Evolutionary conservation across 2,329 filamentous ascomycete genomes (phyloP).

Genomic region (Capronia coronata): DNA sequence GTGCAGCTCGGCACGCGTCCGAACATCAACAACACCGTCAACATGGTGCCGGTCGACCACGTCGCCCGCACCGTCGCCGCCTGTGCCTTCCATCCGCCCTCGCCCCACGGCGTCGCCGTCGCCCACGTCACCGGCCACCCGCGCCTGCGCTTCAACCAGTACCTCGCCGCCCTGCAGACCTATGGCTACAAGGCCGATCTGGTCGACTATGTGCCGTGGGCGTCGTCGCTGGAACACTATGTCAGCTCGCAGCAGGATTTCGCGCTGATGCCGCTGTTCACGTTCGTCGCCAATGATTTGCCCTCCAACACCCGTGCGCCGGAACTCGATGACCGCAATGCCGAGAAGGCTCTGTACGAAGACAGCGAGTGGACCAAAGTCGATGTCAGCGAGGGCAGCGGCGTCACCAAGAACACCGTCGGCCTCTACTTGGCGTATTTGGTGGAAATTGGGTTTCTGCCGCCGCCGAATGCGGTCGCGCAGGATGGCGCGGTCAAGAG

Average conservation of each 20-base stretch:
- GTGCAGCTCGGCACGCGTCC: conserved; percentile 70
- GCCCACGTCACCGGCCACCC: conserved; percentile 76
- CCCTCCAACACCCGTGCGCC: conserved; percentile 63
- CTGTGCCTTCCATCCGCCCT: conserved; percentile 56
- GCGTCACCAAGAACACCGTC: conserved; percentile 55
- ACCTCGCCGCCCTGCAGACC: conserved; percentile 60
- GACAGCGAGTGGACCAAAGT: conserved; percentile 56
- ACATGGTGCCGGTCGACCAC: conserved; percentile 79
- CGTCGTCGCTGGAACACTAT: conserved; percentile 59
- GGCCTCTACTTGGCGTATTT: conserved; percentile 60
- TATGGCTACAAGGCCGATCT: conserved; percentile 68
- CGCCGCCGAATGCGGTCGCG: conserved; percentile 15
- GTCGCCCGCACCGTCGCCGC: conserved; percentile 76
- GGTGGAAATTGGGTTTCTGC: conserved; percentile 57
- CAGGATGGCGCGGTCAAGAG: conserved; percentile 25
- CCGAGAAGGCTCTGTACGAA: conserved; percentile 56
- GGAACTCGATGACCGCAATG: conserved; percentile 67
- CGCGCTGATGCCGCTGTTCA: conserved; percentile 67
- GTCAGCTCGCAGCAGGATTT: conserved; percentile 57
- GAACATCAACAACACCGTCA: conserved; percentile 77
- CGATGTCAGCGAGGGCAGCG: conserved; percentile 51
- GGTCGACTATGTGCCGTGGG: conserved; percentile 64
- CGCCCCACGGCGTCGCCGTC: conserved; percentile 46
- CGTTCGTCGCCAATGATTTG: conserved; percentile 65
- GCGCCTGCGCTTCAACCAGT: conserved; percentile 69